A percentile compares a stretch with the other conserved stretches of the same genome.
Evolutionary conservation across 2,329 filamentous ascomycete genomes (phyloP).

Genomic region (Alternaria sp.): DNA sequence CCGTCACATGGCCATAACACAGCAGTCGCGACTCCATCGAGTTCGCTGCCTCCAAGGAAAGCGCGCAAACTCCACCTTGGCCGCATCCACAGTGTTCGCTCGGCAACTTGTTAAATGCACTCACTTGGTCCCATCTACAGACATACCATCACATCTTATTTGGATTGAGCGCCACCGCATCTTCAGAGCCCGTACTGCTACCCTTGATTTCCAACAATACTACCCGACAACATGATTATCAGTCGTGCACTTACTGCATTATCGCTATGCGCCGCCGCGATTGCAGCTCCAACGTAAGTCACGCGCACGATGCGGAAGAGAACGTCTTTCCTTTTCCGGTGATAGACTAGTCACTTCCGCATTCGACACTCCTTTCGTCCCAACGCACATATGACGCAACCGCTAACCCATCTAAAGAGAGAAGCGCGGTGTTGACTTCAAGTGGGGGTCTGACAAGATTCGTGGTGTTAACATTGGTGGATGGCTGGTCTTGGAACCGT

Average conservation of each 20-base stretch:
- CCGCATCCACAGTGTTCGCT: constrained; percentile 5
- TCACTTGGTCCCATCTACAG: constrained; percentile 9
- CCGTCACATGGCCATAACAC: background rate
- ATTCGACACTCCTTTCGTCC: background rate
- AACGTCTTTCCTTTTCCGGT: constrained; percentile 4
- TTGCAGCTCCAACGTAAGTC: constrained; percentile 44
- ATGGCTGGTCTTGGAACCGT: constrained; percentile 58
- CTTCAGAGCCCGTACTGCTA: constrained; percentile 5
- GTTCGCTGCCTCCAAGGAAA: constrained; percentile 13
- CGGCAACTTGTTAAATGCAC: constrained; percentile 3
- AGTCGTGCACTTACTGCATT: constrained; percentile 25
- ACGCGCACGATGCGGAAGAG: background rate
- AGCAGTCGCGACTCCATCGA: constrained; percentile 1
- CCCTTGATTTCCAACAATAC: constrained; percentile 12
- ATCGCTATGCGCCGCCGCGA: constrained; percentile 28
- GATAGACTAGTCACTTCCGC: background rate
- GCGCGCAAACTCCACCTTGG: background rate
- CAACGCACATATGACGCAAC: background rate
- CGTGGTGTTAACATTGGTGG: constrained; percentile 59
- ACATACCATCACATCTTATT: constrained; percentile 11
- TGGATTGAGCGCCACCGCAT: constrained; percentile 13
- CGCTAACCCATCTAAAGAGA: constrained; percentile 29
- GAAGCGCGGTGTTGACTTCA: constrained; percentile 51
- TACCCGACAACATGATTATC: constrained; percentile 34
- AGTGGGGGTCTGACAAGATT: constrained; percentile 59